A percentile compares a stretch with the other conserved stretches of the same genome.
Evolutionary conservation across 768 basidiomycete species (phyloP).

Genomic region (Mycena olivaceomarginata): DNA sequence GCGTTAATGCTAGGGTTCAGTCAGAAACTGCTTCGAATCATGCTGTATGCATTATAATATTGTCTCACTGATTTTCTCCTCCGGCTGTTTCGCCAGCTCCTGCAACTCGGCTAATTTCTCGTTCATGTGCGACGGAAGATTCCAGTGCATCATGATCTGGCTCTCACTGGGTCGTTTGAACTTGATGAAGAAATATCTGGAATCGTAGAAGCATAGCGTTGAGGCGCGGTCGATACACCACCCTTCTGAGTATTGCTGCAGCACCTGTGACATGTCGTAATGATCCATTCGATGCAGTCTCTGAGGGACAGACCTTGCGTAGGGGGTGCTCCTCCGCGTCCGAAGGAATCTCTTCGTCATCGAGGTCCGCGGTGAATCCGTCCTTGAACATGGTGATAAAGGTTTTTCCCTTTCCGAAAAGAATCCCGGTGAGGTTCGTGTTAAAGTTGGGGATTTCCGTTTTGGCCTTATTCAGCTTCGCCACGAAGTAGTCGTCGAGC

Average conservation of each 20-base stretch:
- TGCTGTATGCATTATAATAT: not conserved
- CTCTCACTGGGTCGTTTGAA: slow-evolving; percentile 20
- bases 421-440: slow-evolving; percentile 17
- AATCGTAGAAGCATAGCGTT: slow-evolving; percentile 38
- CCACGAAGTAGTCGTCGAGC: not conserved
- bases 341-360: not conserved
- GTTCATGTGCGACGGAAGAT: slow-evolving; percentile 22
- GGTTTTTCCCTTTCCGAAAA: slow-evolving; percentile 32
- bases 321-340: slow-evolving; percentile 18
- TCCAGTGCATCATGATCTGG: slow-evolving; percentile 33
- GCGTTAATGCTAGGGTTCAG: not conserved
- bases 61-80: slow-evolving; percentile 19
- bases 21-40: not conserved
- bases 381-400: slow-evolving; percentile 2
- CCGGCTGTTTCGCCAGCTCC: slow-evolving; percentile 14
- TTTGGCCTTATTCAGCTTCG: not conserved
- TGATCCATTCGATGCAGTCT: not conserved
- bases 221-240: slow-evolving; percentile 39
- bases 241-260: not conserved
- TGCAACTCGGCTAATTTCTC: slow-evolving; percentile 20
- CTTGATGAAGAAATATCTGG: slow-evolving; percentile 29
- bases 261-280: not conserved
- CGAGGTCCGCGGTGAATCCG: slow-evolving; percentile 26
- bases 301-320: slow-evolving; percentile 8
- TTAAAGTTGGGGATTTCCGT: slow-evolving; percentile 5